A percentile compares a stretch with the other conserved stretches of the same genome.
phyloP scores from a whole-genome alignment of 768 basidiomycete genomes.

The Trametes villosa region DNA sequence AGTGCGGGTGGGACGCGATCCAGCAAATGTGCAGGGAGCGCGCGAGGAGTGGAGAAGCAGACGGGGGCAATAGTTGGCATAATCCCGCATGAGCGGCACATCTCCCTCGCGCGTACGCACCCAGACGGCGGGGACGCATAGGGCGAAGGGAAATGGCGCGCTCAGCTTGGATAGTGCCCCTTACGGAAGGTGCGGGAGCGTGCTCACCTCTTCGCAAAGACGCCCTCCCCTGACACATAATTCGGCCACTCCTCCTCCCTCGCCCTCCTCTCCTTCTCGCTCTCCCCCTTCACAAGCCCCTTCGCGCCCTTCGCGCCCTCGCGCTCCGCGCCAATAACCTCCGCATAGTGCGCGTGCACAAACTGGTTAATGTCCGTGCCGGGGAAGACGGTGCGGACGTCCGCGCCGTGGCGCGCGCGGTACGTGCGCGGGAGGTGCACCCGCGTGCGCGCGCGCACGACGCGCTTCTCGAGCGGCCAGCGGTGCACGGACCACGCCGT shows the following conservation, averaged over 20 bases:
- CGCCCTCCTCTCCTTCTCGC: conserved; percentile 21
- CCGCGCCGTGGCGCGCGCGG: conserved; percentile 40
- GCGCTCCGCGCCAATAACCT: conserved; percentile 19
- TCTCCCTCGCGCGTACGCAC: neutral
- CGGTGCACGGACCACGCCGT: conserved; percentile 45
- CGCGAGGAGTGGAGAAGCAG: neutral
- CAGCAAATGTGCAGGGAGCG: neutral
- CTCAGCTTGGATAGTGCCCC: conserved; percentile 4
- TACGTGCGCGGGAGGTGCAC: conserved; percentile 48
- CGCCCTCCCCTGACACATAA: conserved; percentile 13
- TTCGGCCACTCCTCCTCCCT: conserved; percentile 11
- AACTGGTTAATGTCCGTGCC: conserved; percentile 46
- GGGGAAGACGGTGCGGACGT: conserved; percentile 36
- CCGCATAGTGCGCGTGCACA: conserved; percentile 37
- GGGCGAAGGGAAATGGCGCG: neutral
- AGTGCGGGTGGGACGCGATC: neutral
- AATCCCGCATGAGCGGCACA: neutral
- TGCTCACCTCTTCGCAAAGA: conserved; percentile 18
- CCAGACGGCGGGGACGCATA: neutral
- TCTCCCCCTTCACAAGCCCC: conserved; percentile 20
- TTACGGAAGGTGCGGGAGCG: neutral
- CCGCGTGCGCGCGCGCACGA: conserved; percentile 35
- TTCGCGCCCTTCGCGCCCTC: conserved; percentile 27
- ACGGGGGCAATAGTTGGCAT: neutral
- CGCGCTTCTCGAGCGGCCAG: conserved; percentile 44